Base-by-base conservation (phyloP, 2,329 filamentous ascomycete species). In the Nemania sp. region DNA sequence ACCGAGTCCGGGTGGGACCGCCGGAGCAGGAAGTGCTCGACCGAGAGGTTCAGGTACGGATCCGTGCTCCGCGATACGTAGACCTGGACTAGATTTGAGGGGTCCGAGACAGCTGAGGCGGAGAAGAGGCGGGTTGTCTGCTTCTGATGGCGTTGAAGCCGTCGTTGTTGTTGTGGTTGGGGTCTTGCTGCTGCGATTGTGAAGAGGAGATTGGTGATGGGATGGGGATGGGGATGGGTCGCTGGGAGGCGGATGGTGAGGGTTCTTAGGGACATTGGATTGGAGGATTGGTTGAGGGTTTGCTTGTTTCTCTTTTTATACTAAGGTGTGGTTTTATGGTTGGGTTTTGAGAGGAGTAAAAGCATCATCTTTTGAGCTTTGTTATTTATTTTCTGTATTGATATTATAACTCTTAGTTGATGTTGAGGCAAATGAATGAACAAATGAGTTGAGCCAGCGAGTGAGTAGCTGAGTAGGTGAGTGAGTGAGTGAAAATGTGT, bases 21-120 rank as follows among this genome's bases (percentile, higher is more conserved):
- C 69, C 91, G 87, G 7, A 98, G 85, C 32, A 99, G 87, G 74
- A 91, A 89, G 74, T 98, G 92, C 79, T 99, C 95, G 69, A 97
- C 89, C 34, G 93, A 92, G 59, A 99, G 90, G 76, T 99, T 99
- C 69, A 96, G 79, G 74, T 90, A 94, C 4, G 95, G 92, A 72
- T 96, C 85, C 52, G 77, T 79, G 57, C 86, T 90, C 62, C 78
- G 78, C 11, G 90, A 93, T 62, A 87, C 80, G 77, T 92, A 92
- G 68, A 93, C 82, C 66, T 94, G 90, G 15, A 82, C 76, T 64
- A 76, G 78, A 69, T 79, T 80, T 17, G 77, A 71, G n/a, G 79
- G 71, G 62, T 80, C 67, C 1, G 78, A 73, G 21, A 78, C 76
- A 15, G 76, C 72, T 9, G 76, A 73, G 53, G 72, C 73, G 25